Evolutionary conservation across 2,329 filamentous ascomycete species (phyloP).

Genomic region (Calonectria pseudoreteaudii): DNA sequence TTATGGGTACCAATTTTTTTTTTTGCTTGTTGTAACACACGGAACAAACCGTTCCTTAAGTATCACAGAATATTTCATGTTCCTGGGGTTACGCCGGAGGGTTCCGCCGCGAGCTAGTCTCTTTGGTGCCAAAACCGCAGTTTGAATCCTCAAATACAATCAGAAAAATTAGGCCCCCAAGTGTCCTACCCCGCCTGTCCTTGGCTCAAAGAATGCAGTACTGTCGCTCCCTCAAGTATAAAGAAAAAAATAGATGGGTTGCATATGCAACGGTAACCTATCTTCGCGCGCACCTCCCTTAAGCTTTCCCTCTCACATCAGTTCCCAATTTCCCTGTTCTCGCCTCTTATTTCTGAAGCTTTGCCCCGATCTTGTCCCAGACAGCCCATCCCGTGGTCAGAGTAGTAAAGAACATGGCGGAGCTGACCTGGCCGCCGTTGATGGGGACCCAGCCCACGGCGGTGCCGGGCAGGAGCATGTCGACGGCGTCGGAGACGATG

Average conservation of each 20-base stretch:
- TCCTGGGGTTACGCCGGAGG: neutral
- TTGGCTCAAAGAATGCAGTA: neutral
- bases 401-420: conserved; percentile 72
- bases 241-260: neutral
- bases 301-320: neutral
- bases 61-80: neutral
- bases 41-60: neutral
- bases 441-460: conserved; percentile 71
- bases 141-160: neutral
- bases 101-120: neutral
- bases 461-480: conserved; percentile 71
- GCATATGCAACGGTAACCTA: conserved; percentile 4
- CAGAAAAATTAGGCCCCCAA: conserved; percentile 2
- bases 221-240: neutral
- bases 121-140: neutral
- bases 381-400: conserved; percentile 69
- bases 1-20: neutral
- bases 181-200: neutral
- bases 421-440: conserved; percentile 63
- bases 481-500: conserved; percentile 68
- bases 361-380: conserved; percentile 64
- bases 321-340: neutral
- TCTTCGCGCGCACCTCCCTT: neutral
- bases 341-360: conserved; percentile 33
- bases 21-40: neutral